Conservation (phyloP, 208 protist genomes). For the Crithidia sp. region DNA sequence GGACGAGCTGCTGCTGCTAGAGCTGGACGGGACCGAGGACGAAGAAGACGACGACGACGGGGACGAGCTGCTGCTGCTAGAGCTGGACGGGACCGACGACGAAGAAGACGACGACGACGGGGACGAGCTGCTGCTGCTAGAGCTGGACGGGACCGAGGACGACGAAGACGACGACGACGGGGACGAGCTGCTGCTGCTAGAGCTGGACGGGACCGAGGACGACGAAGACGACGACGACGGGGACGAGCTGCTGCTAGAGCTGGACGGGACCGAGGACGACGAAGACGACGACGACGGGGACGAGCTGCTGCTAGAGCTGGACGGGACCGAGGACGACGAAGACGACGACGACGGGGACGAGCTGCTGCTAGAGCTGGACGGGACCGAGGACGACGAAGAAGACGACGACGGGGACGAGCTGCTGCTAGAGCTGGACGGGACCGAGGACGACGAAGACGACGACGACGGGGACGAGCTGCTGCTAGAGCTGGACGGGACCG, state of each 20-base stretch:
- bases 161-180: slow-evolving; percentile 17
- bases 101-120: no score
- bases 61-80: no score
- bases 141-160: not conserved
- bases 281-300: slow-evolving; percentile 13
- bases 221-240: slow-evolving; percentile 17
- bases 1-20: not conserved
- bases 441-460: slow-evolving; percentile 15
- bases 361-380: no score
- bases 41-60: slow-evolving; percentile 19
- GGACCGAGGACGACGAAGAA: no score
- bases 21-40: not conserved
- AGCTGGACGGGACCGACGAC: no score
- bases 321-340: not conserved
- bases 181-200: not conserved
- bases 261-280: slow-evolving; percentile 1
- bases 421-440: not conserved
- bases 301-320: not conserved
- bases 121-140: not conserved
- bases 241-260: not conserved
- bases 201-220: not conserved
- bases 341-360: slow-evolving; percentile 19
- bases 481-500: not conserved
- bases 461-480: not conserved
- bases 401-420: not conserved